Percentiles rank a stretch among this genome's conserved stretches.
phyloP scores from a whole-genome alignment of 2,329 filamentous ascomycete species.

The Aaosphaeria arxii region DNA sequence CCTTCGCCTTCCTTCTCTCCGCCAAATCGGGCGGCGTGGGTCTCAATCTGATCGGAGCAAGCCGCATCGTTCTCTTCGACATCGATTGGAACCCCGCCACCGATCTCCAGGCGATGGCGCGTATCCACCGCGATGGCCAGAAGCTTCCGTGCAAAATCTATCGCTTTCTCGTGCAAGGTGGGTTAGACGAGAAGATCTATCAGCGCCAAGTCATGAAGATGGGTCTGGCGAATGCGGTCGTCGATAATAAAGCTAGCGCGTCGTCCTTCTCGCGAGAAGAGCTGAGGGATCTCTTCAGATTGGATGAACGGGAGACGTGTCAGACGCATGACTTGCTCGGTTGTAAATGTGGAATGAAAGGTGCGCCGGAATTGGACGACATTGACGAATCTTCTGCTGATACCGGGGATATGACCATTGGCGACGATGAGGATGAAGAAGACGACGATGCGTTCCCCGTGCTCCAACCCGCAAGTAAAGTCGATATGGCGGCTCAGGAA shows the following conservation, averaged over 20 bases:
- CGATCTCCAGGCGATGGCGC: slow-evolving; percentile 71
- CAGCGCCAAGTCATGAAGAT: slow-evolving; percentile 70
- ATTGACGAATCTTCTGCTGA: too few species aligned
- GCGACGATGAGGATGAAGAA: slow-evolving; percentile 15
- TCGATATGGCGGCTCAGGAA: slow-evolving; percentile 48
- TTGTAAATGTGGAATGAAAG: slow-evolving; percentile 60
- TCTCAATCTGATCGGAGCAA: slow-evolving; percentile 69
- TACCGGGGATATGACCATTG: slow-evolving; percentile 1
- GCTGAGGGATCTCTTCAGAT: slow-evolving; percentile 62
- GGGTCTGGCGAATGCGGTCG: slow-evolving; percentile 67
- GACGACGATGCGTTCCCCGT: slow-evolving; percentile 23
- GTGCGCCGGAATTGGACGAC: slow-evolving; percentile 22
- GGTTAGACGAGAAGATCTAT: slow-evolving; percentile 72
- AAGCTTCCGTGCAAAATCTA: slow-evolving; percentile 68
- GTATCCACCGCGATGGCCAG: slow-evolving; percentile 71
- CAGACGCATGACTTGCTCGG: slow-evolving; percentile 67
- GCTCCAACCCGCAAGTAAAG: slow-evolving; percentile 40
- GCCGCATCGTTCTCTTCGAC: slow-evolving; percentile 68
- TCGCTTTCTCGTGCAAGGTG: slow-evolving; percentile 64
- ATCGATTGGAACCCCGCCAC: slow-evolving; percentile 75
- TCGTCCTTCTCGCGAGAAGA: slow-evolving; percentile 65
- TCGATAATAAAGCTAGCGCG: slow-evolving; percentile 62
- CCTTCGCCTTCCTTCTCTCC: slow-evolving; percentile 69
- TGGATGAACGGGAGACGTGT: slow-evolving; percentile 59
- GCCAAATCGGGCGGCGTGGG: slow-evolving; percentile 70